A percentile compares a stretch with the other conserved stretches of the same genome.
These are phyloP conservation scores for Hypoxylon sp. DNA, from an alignment of 2,329 filamentous ascomycete genomes.

Conservation along the genomic window DNA sequence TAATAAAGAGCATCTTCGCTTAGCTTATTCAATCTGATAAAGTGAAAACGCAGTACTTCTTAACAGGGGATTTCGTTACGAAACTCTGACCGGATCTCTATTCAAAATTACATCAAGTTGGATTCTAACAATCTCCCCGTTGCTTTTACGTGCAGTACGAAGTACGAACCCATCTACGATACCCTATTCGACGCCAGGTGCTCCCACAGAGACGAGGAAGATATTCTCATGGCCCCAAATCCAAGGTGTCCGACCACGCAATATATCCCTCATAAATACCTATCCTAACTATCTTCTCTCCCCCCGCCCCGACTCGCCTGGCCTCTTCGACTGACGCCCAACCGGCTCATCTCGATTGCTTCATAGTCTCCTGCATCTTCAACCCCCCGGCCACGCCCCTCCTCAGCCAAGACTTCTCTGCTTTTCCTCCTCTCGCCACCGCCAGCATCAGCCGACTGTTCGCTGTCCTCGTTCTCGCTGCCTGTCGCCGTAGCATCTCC, in stretches of 20 bases:
- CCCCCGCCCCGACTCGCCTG: slow-evolving; percentile 35
- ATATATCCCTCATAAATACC: neutral
- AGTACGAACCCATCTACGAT: slow-evolving; percentile 6
- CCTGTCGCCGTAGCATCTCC: slow-evolving; percentile 13
- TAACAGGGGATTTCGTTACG: neutral
- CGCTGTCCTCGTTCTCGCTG: slow-evolving; percentile 22
- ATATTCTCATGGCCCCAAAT: neutral
- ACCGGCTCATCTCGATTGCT: slow-evolving; percentile 50
- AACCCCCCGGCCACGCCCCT: slow-evolving; percentile 49
- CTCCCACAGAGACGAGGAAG: neutral
- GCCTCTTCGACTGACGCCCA: slow-evolving; percentile 47
- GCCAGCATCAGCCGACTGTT: slow-evolving; percentile 8
- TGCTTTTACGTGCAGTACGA: slow-evolving; percentile 1
- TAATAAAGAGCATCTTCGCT: neutral
- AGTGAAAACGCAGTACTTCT: neutral
- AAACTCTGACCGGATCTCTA: neutral
- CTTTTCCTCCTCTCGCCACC: slow-evolving; percentile 47
- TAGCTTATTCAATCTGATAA: neutral
- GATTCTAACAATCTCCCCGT: slow-evolving; percentile 1
- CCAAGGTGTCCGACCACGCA: neutral
- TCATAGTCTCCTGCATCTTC: slow-evolving; percentile 39
- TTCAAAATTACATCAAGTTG: neutral
- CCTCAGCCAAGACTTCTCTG: slow-evolving; percentile 57
- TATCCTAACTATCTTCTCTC: slow-evolving; percentile 11
- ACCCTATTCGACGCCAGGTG: too few species aligned